Evolutionary conservation across 2,329 filamentous ascomycete genomes (phyloP).

Genomic region (Didymella pinodella): DNA sequence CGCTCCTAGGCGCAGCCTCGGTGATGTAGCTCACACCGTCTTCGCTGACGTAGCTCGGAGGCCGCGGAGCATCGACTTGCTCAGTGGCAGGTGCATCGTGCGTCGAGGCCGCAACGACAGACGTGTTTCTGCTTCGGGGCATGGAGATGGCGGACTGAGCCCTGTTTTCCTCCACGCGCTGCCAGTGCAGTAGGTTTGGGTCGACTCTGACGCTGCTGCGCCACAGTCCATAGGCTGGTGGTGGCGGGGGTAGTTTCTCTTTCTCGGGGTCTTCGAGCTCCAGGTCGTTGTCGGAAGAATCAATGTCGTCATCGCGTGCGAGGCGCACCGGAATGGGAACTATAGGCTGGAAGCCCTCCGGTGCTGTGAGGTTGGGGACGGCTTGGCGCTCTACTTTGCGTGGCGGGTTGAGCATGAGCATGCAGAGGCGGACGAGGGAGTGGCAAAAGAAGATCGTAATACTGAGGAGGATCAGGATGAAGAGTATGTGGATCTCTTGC

Average conservation of each 20-base stretch:
- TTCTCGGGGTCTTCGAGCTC: slow-evolving; percentile 30
- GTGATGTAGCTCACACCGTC: slow-evolving; percentile 77
- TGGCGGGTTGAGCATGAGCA: slow-evolving; percentile 65
- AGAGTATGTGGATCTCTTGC: slow-evolving; percentile 78
- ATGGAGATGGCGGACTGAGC: slow-evolving; percentile 8
- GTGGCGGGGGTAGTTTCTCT: slow-evolving; percentile 51
- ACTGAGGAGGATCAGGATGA: slow-evolving; percentile 78
- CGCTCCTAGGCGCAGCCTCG: slow-evolving; percentile 63
- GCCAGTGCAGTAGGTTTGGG: slow-evolving; percentile 83
- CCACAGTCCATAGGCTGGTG: slow-evolving; percentile 88
- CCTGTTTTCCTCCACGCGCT: slow-evolving; percentile 58
- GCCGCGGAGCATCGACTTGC: slow-evolving; percentile 55
- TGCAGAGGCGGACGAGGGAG: slow-evolving; percentile 74
- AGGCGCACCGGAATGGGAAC: slow-evolving; percentile 80
- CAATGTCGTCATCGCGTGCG: slow-evolving; percentile 75
- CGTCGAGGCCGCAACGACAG: not conserved
- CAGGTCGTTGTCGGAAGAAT: slow-evolving; percentile 56
- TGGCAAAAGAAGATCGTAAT: slow-evolving; percentile 83
- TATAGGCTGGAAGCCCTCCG: slow-evolving; percentile 72
- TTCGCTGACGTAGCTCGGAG: slow-evolving; percentile 79
- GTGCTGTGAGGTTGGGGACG: slow-evolving; percentile 61
- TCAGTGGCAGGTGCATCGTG: not conserved
- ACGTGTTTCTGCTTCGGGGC: slow-evolving; percentile 5
- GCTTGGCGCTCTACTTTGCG: slow-evolving; percentile 34
- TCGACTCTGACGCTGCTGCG: slow-evolving; percentile 82